These are phyloP conservation scores for Rhizopogon rudus DNA, from an alignment of 768 basidiomycete genomes.

Conservation along the genomic window DNA sequence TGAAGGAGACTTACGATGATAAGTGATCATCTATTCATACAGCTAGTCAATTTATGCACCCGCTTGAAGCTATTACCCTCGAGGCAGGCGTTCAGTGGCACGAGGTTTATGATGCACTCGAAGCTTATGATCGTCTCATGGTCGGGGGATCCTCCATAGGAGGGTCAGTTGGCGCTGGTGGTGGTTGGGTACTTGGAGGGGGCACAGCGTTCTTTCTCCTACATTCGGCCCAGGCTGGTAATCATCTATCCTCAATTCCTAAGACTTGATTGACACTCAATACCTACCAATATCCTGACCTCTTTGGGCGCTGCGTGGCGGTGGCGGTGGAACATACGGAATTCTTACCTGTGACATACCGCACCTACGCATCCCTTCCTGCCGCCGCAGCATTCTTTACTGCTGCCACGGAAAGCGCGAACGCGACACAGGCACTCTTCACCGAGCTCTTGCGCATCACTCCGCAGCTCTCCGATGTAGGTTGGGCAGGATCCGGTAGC, in stretches of 20 bases:
- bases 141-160: slow-evolving; percentile 39
- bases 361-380: slow-evolving; percentile 34
- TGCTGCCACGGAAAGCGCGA: slow-evolving; percentile 28
- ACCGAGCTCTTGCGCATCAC: slow-evolving; percentile 31
- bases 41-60: slow-evolving; percentile 5
- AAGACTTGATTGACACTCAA: slow-evolving; percentile 29
- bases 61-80: slow-evolving; percentile 22
- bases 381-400: slow-evolving; percentile 22
- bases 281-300: slow-evolving; percentile 33
- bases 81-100: slow-evolving; percentile 43
- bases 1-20: slow-evolving; percentile 17
- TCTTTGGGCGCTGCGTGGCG: slow-evolving; percentile 52
- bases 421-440: slow-evolving; percentile 23
- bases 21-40: neutral
- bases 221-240: slow-evolving; percentile 36
- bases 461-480: slow-evolving; percentile 33
- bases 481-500: slow-evolving; percentile 38
- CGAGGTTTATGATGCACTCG: slow-evolving; percentile 35
- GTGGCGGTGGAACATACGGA: slow-evolving; percentile 47
- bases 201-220: slow-evolving; percentile 37
- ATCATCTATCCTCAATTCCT: neutral
- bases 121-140: slow-evolving; percentile 34
- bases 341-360: slow-evolving; percentile 42
- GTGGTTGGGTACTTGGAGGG: slow-evolving; percentile 47
- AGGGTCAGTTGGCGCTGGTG: slow-evolving; percentile 42